Evolutionary conservation across 106 monocot genomes (phyloP), one percentile per base, ranked within the genome.

Genomic region (Dioscorea dumetorum): DNA sequence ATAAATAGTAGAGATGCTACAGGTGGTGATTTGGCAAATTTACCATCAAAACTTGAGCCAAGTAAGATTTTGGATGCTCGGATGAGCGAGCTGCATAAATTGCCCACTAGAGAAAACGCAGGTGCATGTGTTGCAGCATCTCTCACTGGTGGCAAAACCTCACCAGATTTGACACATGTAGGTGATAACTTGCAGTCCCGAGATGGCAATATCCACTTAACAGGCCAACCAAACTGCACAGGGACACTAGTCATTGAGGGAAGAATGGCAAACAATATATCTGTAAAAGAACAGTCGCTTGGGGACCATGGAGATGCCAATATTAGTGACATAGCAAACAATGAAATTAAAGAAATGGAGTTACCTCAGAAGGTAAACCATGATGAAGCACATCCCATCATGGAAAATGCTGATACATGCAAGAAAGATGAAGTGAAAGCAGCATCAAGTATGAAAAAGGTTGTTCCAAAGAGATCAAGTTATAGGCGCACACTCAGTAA

Each of bases 401-500:
- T 35, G 31, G 24, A 64, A n/a, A 73, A 50, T 73, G n/a, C 32
- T 75, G 49, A 61, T 18, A 48, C 18, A 62, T 62, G 50, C 28
- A 63, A 74, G 41, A 41, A 41, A 65, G 61, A 48, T 48, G 22
- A 49, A 32, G 2, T 24, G 48, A 64, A 19, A 51, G 15, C 0
- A 72, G 23, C 34, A 71, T 9, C 31, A 41, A 56, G 33, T 22
- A 63, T 15, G 13, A 83, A 78, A 68, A 93, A 83, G 64, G 73
- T 77, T 17, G 67, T 78, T 71, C 74, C 82, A 12, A 83, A 76
- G 72, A 81, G 63, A 33, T 41, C 41, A 5, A 41, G 41, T 10
- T 41, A 41, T 41, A 41, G 41, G 6, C 41, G 10, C 10, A 41
- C 41, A 41, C 41, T 41, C 41, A 41, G 41, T 41, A 41, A 41